Evolutionary conservation across 2,329 filamentous ascomycete genomes (phyloP), one percentile per base, ranked within the genome.

Genomic region (Fusarium pininemorale): DNA sequence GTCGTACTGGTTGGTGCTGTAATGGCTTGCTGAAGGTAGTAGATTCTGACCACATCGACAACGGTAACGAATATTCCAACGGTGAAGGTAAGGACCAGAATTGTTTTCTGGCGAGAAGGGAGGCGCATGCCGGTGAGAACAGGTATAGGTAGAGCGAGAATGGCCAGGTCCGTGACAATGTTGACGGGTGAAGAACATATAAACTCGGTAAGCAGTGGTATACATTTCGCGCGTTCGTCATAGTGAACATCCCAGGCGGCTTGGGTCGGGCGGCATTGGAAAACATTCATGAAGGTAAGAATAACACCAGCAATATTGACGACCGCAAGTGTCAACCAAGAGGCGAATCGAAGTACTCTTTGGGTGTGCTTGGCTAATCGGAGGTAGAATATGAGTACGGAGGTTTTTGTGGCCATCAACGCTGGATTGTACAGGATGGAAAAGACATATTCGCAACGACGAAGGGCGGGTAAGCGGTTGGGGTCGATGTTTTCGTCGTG

Each of bases 371-470:
- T 92, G 32, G 94, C 93, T 54, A 98, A 87, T 45, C 92, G 92
- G 56, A 98, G 87, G 83, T 97, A 98, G 82, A 98, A 98, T 60
- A 96, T 88, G 66, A 98, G 87, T 77, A 98, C 94, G n/a, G 94
- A 97, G 0, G 94, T 95, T 83, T 98, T 98, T 57, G 94, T 94
- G 6, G 93, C 91, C 94, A 97, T 97, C 63, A 98, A 86, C 7
- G 94, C 92, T 18, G 95, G 95, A 79, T 98, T 97, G 91, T 95
- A 73, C 45, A 92, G 80, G 42, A 92, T 86, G 12, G 90, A 90
- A 76, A 92, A 91, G 65, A 87, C 87, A 83, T 92, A 92, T 87
- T 92, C 88, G 75, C 85, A 87, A 56, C 84, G 84, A 65, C 90
- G 88, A 71, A 95, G 83, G 3, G 84, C 81, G 18, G 84, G 75